phyloP scores from a whole-genome alignment of 208 protist species.

The Balamuthia mandrillaris region DNA sequence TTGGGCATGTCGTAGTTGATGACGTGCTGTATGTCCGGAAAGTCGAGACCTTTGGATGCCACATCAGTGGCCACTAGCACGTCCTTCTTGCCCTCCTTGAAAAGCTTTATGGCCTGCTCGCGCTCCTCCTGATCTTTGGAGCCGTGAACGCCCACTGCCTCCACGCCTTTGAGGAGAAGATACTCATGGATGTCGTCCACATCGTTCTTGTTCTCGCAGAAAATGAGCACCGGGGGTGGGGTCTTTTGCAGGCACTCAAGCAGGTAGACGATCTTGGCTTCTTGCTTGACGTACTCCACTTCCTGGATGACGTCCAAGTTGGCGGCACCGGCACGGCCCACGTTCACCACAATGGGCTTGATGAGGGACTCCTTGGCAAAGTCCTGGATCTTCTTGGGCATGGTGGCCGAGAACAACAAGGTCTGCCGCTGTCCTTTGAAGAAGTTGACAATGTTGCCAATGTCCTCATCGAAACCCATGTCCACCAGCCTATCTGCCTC shows the following conservation, averaged over 20 bases:
- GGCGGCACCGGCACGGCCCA: conserved; percentile 84
- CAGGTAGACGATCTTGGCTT: conserved; percentile 81
- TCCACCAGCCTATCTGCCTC: conserved; percentile 88
- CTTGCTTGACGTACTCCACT: conserved; percentile 82
- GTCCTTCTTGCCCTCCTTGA: conserved; percentile 70
- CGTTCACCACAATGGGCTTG: conserved; percentile 82
- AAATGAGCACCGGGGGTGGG: conserved; percentile 80
- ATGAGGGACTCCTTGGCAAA: conserved; percentile 79
- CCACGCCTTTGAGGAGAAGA: conserved; percentile 81
- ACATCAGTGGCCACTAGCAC: conserved; percentile 84
- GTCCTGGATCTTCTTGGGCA: conserved; percentile 84
- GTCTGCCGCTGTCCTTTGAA: conserved; percentile 80
- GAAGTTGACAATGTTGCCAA: conserved; percentile 60
- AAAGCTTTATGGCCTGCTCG: conserved; percentile 64
- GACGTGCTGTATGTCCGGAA: conserved; percentile 96
- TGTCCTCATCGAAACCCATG: conserved; percentile 78
- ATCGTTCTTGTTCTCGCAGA: conserved; percentile 82
- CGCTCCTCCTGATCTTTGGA: conserved; percentile 74
- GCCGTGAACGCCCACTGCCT: conserved; percentile 38
- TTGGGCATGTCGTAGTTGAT: conserved; percentile 98
- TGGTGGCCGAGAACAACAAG: conserved; percentile 85
- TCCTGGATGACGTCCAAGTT: conserved; percentile 85
- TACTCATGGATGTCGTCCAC: conserved; percentile 89
- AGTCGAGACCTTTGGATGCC: conserved; percentile 87
- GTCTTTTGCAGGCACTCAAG: conserved; percentile 88